Conservation (phyloP, 2,329 filamentous ascomycete species). For the Calonectria henricotiae region DNA sequence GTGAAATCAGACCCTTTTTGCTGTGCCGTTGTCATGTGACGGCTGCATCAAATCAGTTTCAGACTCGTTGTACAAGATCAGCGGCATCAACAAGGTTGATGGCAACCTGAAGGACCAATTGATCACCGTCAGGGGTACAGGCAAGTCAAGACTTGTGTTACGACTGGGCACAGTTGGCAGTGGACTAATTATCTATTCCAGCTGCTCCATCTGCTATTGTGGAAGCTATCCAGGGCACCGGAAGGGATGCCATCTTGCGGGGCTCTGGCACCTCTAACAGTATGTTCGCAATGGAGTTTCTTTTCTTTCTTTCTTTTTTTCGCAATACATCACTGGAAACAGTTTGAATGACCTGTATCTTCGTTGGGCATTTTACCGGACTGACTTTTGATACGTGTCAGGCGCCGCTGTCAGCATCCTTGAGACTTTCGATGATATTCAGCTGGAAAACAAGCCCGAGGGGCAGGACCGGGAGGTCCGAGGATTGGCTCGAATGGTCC, state of each 20-base stretch:
- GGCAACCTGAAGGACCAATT: slow-evolving; percentile 88
- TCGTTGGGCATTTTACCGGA: slow-evolving; percentile 11
- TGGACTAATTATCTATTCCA: slow-evolving; percentile 49
- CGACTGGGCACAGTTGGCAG: slow-evolving; percentile 27
- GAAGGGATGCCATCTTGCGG: slow-evolving; percentile 93
- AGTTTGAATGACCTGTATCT: neutral
- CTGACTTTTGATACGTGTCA: slow-evolving; percentile 51
- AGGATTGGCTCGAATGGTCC: slow-evolving; percentile 93
- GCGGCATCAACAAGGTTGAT: slow-evolving; percentile 87
- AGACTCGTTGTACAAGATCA: slow-evolving; percentile 81
- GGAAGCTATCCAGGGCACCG: slow-evolving; percentile 88
- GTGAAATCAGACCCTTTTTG: slow-evolving; percentile 85
- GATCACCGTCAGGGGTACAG: slow-evolving; percentile 87
- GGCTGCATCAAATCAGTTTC: slow-evolving; percentile 91
- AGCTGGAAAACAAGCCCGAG: slow-evolving; percentile 64
- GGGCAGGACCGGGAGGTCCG: slow-evolving; percentile 75
- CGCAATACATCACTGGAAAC: neutral
- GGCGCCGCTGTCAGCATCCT: slow-evolving; percentile 95
- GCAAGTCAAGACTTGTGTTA: slow-evolving; percentile 61
- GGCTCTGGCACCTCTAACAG: slow-evolving; percentile 90
- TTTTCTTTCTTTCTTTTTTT: slow-evolving; percentile 24
- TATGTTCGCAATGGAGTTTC: slow-evolving; percentile 64
- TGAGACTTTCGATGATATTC: slow-evolving; percentile 81
- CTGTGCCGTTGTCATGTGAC: slow-evolving; percentile 94
- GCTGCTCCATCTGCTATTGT: slow-evolving; percentile 93